phyloP scores from a whole-genome alignment of 228 moss, liverwort and hornwort genomes.

The Sphagnum fallax region DNA sequence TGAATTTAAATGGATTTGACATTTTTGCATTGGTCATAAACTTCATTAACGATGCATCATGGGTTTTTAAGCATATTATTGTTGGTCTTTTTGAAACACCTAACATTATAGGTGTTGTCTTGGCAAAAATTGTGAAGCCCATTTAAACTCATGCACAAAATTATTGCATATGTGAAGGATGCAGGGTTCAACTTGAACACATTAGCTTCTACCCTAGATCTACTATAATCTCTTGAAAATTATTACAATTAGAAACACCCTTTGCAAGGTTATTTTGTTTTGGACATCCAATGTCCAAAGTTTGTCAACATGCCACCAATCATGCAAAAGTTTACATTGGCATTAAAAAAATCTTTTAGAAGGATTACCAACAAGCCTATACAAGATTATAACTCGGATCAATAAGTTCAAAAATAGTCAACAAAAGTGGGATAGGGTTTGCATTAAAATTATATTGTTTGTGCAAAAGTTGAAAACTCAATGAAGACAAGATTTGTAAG shows the following conservation, averaged over 20 bases:
- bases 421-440: background rate
- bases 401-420: background rate
- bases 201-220: background rate
- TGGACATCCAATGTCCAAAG: background rate
- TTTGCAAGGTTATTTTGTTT: background rate
- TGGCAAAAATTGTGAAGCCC: background rate
- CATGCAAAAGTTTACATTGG: too few relatives aligned
- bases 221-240: background rate
- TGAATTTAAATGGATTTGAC: background rate
- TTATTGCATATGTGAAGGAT: background rate
- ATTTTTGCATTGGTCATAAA: background rate
- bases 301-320: background rate
- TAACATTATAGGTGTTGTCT: background rate
- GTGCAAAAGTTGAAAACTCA: background rate
- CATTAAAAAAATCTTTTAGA: too few relatives aligned
- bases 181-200: too few relatives aligned
- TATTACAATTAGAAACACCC: too few relatives aligned
- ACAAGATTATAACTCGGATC: background rate
- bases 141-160: background rate
- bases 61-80: background rate
- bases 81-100: background rate
- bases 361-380: too few relatives aligned
- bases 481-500: background rate
- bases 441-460: background rate
- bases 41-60: background rate